Evolutionary conservation across 2,329 filamentous ascomycete genomes (phyloP).

Genomic region (Fusarium bulbicola): DNA sequence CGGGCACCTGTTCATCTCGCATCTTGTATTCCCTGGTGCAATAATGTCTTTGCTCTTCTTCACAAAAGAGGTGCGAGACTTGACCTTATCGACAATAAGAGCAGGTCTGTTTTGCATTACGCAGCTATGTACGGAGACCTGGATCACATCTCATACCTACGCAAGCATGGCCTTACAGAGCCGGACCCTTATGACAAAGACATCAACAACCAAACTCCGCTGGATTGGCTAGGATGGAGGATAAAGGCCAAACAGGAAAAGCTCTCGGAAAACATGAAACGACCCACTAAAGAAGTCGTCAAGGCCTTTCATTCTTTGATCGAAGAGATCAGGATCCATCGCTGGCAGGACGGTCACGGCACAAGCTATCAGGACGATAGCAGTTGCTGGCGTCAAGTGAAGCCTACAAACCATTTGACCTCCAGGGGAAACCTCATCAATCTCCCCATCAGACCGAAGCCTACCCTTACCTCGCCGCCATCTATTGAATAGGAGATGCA

Average conservation of each 20-base stretch:
- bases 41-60: background rate
- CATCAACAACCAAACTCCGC: fast-evolving
- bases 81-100: fast-evolving
- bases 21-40: background rate
- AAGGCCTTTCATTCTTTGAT: background rate
- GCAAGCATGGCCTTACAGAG: background rate
- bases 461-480: fast-evolving
- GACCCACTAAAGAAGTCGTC: fast-evolving
- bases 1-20: background rate
- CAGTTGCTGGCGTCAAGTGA: background rate
- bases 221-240: background rate
- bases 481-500: background rate
- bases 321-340: background rate
- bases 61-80: background rate
- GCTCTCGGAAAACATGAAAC: background rate
- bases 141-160: background rate
- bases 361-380: background rate
- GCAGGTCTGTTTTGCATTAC: background rate
- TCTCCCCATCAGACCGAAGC: background rate
- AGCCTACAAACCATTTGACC: background rate
- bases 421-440: fast-evolving
- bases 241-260: fast-evolving
- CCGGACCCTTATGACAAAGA: background rate
- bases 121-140: background rate
- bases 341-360: background rate